These are phyloP conservation scores for Ophiostoma sp. DNA, from an alignment of 2,329 filamentous ascomycete species.

Conservation along the genomic window DNA sequence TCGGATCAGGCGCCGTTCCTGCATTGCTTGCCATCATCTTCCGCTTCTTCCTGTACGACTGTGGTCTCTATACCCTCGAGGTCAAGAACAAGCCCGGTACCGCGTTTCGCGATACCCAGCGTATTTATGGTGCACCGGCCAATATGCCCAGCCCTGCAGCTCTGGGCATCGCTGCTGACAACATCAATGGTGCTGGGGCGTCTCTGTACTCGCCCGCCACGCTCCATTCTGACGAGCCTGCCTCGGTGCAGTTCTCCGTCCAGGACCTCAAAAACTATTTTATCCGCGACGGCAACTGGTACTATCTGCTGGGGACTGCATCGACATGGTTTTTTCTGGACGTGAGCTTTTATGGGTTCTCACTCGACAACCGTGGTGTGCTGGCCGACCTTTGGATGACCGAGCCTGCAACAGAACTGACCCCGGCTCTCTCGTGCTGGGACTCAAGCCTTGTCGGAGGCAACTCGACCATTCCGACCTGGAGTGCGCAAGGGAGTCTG, in stretches of 20 bases:
- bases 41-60: conserved; percentile 62
- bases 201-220: conserved; percentile 34
- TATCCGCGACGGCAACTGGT: conserved; percentile 44
- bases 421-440: conserved; percentile 43
- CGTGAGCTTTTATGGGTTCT: conserved; percentile 53
- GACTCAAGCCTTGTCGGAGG: conserved; percentile 41
- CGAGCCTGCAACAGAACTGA: conserved; percentile 33
- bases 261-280: conserved; percentile 48
- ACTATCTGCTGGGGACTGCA: conserved; percentile 42
- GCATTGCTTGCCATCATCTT: conserved; percentile 60
- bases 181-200: not conserved
- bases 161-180: not conserved
- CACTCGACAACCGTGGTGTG: conserved; percentile 43
- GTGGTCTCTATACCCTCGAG: conserved; percentile 59
- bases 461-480: conserved; percentile 41
- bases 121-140: conserved; percentile 47
- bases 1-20: conserved; percentile 60
- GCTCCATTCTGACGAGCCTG: conserved; percentile 30
- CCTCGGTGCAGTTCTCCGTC: conserved; percentile 46
- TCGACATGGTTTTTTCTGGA: conserved; percentile 52
- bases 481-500: conserved; percentile 36
- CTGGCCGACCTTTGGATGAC: conserved; percentile 43
- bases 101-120: conserved; percentile 55
- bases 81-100: conserved; percentile 57
- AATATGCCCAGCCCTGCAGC: conserved; percentile 29